Conservation (phyloP, 2,329 filamentous ascomycete species). For the Phyllosticta citribraziliensis region DNA sequence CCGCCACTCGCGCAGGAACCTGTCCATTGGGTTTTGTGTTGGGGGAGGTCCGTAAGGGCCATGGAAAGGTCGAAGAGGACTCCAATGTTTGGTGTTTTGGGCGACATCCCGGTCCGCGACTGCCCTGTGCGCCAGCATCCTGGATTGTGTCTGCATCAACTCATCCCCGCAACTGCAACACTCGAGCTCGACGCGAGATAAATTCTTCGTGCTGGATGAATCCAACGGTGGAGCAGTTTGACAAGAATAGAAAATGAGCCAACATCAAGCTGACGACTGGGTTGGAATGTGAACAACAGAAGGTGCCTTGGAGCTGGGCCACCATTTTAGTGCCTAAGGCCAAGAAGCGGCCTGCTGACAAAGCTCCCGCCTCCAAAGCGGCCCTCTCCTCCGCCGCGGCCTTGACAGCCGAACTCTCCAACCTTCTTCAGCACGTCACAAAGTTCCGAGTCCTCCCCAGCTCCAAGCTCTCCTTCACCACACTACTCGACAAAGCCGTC, state of each 20-base stretch:
- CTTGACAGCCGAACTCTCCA: not conserved
- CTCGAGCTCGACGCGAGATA: not conserved
- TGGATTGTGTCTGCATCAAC: not conserved
- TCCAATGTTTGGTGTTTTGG: constrained; percentile 5
- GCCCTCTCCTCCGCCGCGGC: not conserved
- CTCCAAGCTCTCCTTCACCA: not conserved
- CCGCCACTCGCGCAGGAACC: constrained; percentile 86
- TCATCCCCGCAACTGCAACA: not conserved
- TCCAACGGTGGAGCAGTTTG: not conserved
- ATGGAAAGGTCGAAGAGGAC: constrained; percentile 4
- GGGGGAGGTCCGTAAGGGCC: not conserved
- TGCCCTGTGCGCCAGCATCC: not conserved
- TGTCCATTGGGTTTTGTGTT: constrained; percentile 57
- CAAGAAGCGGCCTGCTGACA: too few species aligned
- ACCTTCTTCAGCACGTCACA: not conserved
- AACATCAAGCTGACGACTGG: not conserved
- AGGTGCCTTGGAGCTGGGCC: too few species aligned
- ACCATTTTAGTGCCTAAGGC: too few species aligned
- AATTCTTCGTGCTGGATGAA: not conserved
- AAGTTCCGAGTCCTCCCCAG: too few species aligned
- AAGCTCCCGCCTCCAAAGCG: not conserved
- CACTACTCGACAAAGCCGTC: not conserved
- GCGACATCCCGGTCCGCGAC: constrained; percentile 1
- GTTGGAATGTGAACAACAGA: too few species aligned
- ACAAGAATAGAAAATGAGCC: not conserved